Evolutionary conservation across 306 rosid genomes (phyloP).

Genomic region (Quercus agrifolia): DNA sequence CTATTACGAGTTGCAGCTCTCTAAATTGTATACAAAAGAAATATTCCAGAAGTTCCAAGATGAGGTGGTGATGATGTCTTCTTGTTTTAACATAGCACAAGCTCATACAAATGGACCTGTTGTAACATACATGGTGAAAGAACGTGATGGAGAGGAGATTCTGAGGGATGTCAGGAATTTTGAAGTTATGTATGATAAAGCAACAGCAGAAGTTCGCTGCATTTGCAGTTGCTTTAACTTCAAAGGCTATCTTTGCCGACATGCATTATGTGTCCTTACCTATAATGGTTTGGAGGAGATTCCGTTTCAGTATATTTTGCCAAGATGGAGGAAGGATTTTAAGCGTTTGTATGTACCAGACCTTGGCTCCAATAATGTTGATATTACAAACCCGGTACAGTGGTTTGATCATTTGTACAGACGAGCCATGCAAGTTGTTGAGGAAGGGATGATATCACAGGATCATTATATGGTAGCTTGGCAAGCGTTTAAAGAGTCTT

Average conservation of each 20-base stretch:
- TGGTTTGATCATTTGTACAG: conserved; percentile 91
- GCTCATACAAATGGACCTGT: conserved; percentile 58
- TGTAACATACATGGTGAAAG: conserved; percentile 68
- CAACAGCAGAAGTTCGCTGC: conserved; percentile 75
- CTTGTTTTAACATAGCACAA: conserved; percentile 64
- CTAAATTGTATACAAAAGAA: conserved; percentile 65
- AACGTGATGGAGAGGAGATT: conserved; percentile 50
- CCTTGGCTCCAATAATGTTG: conserved; percentile 59
- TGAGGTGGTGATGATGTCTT: conserved; percentile 72
- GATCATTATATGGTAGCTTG: conserved; percentile 84
- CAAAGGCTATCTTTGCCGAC: conserved; percentile 90
- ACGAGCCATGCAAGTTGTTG: conserved; percentile 86
- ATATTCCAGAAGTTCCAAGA: conserved; percentile 77
- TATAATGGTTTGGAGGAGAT: conserved; percentile 81
- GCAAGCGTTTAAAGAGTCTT: conserved; percentile 88
- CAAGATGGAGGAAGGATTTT: conserved; percentile 92
- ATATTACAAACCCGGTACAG: conserved; percentile 87
- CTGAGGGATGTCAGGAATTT: conserved; percentile 41
- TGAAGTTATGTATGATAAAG: conserved; percentile 81
- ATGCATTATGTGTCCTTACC: conserved; percentile 73
- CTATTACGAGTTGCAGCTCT: conserved; percentile 79
- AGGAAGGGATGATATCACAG: conserved; percentile 83
- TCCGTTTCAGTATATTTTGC: conserved; percentile 74
- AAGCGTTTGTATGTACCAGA: conserved; percentile 73
- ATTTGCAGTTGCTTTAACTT: conserved; percentile 78